Percentiles rank a stretch among this genome's conserved stretches.
Conservation (phyloP, 2,329 filamentous ascomycete species). For the Paramyrothecium sp. region DNA sequence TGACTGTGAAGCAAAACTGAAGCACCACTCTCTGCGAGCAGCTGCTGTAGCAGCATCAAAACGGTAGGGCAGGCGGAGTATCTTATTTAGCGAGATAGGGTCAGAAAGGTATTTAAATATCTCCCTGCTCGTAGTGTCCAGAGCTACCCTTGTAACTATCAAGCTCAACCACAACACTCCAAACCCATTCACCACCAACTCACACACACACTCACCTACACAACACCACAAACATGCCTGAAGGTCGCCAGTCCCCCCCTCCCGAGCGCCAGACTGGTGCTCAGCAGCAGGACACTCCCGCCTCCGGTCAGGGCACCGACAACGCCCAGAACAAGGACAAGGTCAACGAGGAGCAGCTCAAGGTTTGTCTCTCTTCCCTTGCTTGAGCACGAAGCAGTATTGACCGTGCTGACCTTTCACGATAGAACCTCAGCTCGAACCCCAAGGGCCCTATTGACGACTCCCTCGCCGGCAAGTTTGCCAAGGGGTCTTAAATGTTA, state of each 20-base stretch:
- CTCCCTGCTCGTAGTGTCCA: not conserved
- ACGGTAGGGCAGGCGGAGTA: not conserved
- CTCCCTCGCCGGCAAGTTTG: conserved; percentile 57
- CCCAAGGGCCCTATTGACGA: conserved; percentile 64
- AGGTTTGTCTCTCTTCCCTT: conserved; percentile 32
- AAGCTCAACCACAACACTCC: not conserved
- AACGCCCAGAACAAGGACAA: conserved; percentile 53
- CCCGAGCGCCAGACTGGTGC: conserved; percentile 65
- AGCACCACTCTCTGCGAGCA: not conserved
- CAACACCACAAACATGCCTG: conserved; percentile 57
- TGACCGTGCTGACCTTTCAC: conserved; percentile 4
- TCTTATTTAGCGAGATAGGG: too few species aligned
- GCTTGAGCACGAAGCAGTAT: not conserved
- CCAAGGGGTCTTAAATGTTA: conserved; percentile 37
- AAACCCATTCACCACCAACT: not conserved
- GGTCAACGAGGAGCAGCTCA: conserved; percentile 48
- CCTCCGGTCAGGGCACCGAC: conserved; percentile 56
- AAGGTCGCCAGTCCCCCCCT: conserved; percentile 75
- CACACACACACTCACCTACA: conserved; percentile 1
- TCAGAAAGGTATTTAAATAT: not conserved
- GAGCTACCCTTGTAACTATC: conserved; percentile 1
- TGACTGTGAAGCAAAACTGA: not conserved
- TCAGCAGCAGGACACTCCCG: conserved; percentile 60
- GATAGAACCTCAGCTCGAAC: conserved; percentile 59
- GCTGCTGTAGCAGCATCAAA: not conserved